A percentile compares a stretch with the other conserved stretches of the same genome.
Evolutionary conservation across 208 protist genomes (phyloP).

Genomic region (Leishmania martiniquensis): DNA sequence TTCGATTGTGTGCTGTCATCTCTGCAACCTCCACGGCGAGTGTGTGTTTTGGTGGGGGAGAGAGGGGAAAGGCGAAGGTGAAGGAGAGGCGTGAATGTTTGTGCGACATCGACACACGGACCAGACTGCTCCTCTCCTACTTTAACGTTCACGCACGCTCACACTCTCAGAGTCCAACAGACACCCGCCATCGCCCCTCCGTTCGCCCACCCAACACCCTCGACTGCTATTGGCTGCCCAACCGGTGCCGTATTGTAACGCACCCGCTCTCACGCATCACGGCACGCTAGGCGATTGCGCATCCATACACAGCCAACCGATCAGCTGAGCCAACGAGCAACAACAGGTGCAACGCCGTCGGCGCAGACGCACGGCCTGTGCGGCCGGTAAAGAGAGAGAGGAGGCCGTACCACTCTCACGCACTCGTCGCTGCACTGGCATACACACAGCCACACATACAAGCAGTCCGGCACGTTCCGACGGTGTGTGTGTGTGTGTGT

Average conservation of each 20-base stretch:
- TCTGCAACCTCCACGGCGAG: too few relatives aligned
- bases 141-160: background rate
- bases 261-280: background rate
- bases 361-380: background rate
- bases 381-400: background rate
- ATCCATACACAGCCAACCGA: background rate
- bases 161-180: background rate
- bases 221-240: background rate
- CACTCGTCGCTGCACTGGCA: background rate
- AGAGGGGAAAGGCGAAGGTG: background rate
- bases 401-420: too few relatives aligned
- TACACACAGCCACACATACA: conserved; percentile 5
- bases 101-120: background rate
- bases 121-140: background rate
- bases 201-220: background rate
- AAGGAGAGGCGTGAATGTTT: too few relatives aligned
- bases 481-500: background rate
- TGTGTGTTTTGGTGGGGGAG: too few relatives aligned
- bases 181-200: background rate
- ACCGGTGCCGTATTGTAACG: background rate
- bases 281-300: background rate
- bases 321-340: background rate
- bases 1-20: background rate
- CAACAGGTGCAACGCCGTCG: background rate
- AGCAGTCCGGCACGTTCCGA: background rate